Conservation (phyloP, 1,284 basidiomycete genomes). For the Austroboletus niveus region DNA sequence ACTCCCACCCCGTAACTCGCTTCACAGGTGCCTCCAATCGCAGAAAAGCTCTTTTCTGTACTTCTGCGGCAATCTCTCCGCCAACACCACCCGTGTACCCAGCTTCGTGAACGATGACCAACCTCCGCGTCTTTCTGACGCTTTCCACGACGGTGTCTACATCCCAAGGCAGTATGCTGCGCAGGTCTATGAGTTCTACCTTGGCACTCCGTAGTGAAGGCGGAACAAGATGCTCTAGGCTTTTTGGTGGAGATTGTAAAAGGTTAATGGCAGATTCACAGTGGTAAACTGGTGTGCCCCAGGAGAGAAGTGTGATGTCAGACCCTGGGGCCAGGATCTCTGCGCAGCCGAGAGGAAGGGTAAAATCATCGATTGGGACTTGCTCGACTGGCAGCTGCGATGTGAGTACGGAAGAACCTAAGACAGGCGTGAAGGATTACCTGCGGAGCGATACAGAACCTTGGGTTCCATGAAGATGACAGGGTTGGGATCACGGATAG, state of each 20-base stretch:
- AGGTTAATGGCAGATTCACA: conserved; percentile 80
- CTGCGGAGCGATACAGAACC: conserved; percentile 80
- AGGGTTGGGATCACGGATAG: conserved; percentile 90
- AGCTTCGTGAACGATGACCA: conserved; percentile 92
- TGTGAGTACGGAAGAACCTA: conserved; percentile 12
- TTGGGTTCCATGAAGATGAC: conserved; percentile 96
- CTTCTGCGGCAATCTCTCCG: conserved; percentile 82
- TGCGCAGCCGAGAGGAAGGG: conserved; percentile 76
- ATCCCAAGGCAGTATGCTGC: conserved; percentile 91
- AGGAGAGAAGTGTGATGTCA: conserved; percentile 86
- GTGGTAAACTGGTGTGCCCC: conserved; percentile 91
- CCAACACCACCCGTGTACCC: conserved; percentile 84
- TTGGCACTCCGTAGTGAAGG: conserved; percentile 65
- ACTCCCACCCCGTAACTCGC: conserved; percentile 90
- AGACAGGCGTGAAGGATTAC: conserved; percentile 32
- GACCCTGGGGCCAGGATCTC: conserved; percentile 74
- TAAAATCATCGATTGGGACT: conserved; percentile 86
- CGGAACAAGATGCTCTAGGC: conserved; percentile 72
- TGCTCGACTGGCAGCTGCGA: conserved; percentile 68
- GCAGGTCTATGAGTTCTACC: conserved; percentile 88
- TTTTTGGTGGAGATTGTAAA: conserved; percentile 62
- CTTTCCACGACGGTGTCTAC: conserved; percentile 77
- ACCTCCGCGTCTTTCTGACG: conserved; percentile 77
- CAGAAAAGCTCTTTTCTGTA: conserved; percentile 85
- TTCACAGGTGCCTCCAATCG: conserved; percentile 86